These are phyloP conservation scores for Globisporangium radiosum DNA, from an alignment of 352 stramenopile species.

Conservation along the genomic window DNA sequence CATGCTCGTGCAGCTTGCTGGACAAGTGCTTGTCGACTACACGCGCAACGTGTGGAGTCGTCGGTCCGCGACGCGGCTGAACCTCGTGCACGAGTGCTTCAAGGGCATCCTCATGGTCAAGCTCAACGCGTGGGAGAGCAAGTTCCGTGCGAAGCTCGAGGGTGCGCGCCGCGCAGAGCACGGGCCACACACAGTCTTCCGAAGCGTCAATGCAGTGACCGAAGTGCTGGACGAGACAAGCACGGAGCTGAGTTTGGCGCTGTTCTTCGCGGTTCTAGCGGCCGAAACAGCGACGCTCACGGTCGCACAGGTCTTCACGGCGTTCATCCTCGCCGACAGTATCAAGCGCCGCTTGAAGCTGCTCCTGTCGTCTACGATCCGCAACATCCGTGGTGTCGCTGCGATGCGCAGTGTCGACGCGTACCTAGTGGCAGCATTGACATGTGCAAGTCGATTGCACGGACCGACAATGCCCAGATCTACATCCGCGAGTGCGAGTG, in stretches of 20 bases:
- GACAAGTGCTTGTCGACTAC: conserved; percentile 12
- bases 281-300: conserved; percentile 21
- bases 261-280: conserved; percentile 30
- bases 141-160: conserved; percentile 58
- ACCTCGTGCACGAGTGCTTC: conserved; percentile 41
- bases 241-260: conserved; percentile 25
- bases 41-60: conserved; percentile 17
- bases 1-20: conserved; percentile 17
- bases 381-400: not conserved
- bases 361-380: conserved; percentile 1
- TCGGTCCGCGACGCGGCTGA: conserved; percentile 17
- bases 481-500: not conserved
- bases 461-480: not conserved
- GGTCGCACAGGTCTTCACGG: conserved; percentile 27
- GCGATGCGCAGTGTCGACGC: conserved; percentile 3
- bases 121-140: conserved; percentile 79
- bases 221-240: not conserved
- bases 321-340: conserved; percentile 22
- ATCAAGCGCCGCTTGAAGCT: conserved; percentile 26
- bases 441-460: not conserved
- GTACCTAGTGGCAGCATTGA: not conserved
- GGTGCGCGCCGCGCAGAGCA: conserved; percentile 38
- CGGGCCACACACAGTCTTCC: conserved; percentile 7
- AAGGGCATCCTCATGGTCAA: conserved; percentile 74
- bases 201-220: conserved; percentile 7